phyloP scores from a whole-genome alignment of 106 monocot species.

The Dioscorea alata region DNA sequence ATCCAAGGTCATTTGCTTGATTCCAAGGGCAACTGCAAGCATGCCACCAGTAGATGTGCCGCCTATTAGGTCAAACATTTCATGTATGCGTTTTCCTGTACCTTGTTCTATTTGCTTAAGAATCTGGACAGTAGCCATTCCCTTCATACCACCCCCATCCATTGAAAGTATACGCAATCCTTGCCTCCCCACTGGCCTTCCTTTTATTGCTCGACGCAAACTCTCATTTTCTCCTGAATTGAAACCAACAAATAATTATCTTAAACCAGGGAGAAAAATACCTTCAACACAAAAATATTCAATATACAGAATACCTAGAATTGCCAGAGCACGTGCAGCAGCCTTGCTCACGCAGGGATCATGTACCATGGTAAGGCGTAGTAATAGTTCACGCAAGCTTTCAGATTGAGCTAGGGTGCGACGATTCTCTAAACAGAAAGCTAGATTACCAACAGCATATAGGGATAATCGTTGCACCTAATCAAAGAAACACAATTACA shows the following conservation, averaged over 20 bases:
- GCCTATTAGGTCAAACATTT: slow-evolving; percentile 96
- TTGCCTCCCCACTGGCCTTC: slow-evolving; percentile 60
- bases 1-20: slow-evolving; percentile 88
- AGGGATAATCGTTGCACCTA: slow-evolving; percentile 90
- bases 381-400: slow-evolving; percentile 74
- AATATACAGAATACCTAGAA: slow-evolving; percentile 55
- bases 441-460: slow-evolving; percentile 91
- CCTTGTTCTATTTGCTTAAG: slow-evolving; percentile 95
- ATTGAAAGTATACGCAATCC: slow-evolving; percentile 90
- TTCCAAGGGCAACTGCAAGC: slow-evolving; percentile 94
- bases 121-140: slow-evolving; percentile 89
- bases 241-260: not conserved
- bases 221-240: slow-evolving; percentile 90
- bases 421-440: slow-evolving; percentile 89
- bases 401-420: slow-evolving; percentile 70
- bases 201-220: slow-evolving; percentile 73
- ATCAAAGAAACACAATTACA: slow-evolving; percentile 7
- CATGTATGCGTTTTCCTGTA: slow-evolving; percentile 90
- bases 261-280: too few species aligned
- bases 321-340: slow-evolving; percentile 97
- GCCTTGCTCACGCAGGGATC: slow-evolving; percentile 69
- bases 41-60: slow-evolving; percentile 99
- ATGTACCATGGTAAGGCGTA: slow-evolving; percentile 53
- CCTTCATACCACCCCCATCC: slow-evolving; percentile 99
- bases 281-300: too few species aligned